Evolutionary conservation across 306 rosid genomes (phyloP).

Genomic region (Malus sylvestris): DNA sequence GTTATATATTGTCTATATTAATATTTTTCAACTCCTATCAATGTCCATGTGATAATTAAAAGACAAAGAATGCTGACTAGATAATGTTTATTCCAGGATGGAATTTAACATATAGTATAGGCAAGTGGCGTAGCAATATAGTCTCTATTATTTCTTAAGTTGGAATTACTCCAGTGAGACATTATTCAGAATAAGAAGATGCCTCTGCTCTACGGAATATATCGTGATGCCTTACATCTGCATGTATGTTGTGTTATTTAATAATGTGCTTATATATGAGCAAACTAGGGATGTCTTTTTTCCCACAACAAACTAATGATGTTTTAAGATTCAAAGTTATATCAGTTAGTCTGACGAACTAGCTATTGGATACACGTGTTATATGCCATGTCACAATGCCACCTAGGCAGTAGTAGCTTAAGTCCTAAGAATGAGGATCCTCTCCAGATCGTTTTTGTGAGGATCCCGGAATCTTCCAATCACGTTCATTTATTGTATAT

Average conservation of each 20-base stretch:
- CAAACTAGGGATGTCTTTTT: background rate
- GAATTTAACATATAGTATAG: background rate
- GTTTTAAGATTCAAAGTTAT: background rate
- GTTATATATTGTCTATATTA: background rate
- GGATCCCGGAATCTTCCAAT: too few relatives aligned
- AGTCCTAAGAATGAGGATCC: too few relatives aligned
- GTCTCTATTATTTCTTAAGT: background rate
- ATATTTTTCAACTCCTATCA: background rate
- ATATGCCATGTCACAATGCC: too few relatives aligned
- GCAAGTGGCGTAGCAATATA: background rate
- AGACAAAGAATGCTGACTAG: background rate
- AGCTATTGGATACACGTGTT: background rate
- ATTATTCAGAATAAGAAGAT: background rate
- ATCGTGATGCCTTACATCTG: background rate
- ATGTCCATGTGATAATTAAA: slow-evolving; percentile 1
- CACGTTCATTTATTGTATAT: too few relatives aligned
- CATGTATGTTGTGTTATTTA: too few relatives aligned
- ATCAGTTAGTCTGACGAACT: background rate
- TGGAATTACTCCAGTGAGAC: background rate
- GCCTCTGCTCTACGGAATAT: background rate
- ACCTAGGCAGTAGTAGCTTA: too few relatives aligned
- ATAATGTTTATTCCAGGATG: background rate
- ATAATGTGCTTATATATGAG: background rate
- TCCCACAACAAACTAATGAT: background rate
- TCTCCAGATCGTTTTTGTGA: too few relatives aligned